Percentiles rank a stretch among this genome's conserved stretches.
phyloP scores from a whole-genome alignment of 2,329 filamentous ascomycete species.

The Aspergillus ustus region DNA sequence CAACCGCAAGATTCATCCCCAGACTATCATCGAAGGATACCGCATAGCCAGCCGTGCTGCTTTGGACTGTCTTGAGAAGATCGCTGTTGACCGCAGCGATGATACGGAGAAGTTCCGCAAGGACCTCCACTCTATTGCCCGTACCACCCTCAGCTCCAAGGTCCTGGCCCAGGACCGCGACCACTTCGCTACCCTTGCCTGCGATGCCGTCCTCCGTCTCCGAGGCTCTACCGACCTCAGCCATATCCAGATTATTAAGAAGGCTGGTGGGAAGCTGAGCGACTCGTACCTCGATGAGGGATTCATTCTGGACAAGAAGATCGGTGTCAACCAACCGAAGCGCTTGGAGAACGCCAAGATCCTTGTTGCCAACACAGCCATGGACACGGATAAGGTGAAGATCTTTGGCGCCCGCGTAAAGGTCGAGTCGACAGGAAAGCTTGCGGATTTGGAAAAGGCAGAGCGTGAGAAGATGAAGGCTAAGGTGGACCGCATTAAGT shows the following conservation, averaged over 20 bases:
- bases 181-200: slow-evolving; percentile 87
- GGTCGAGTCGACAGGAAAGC: slow-evolving; percentile 92
- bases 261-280: slow-evolving; percentile 94
- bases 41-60: slow-evolving; percentile 93
- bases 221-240: slow-evolving; percentile 91
- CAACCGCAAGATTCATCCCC: slow-evolving; percentile 97
- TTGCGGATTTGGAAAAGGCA: slow-evolving; percentile 97
- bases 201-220: slow-evolving; percentile 87
- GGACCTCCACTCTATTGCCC: slow-evolving; percentile 86
- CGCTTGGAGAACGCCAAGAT: slow-evolving; percentile 98
- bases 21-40: slow-evolving; percentile 99
- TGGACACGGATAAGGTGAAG: slow-evolving; percentile 99
- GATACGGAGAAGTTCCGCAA: slow-evolving; percentile 82
- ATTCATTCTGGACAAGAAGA: slow-evolving; percentile 99
- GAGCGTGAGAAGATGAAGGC: slow-evolving; percentile 99
- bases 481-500: slow-evolving; percentile 98
- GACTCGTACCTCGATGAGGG: slow-evolving; percentile 98
- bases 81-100: slow-evolving; percentile 87
- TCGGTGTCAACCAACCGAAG: slow-evolving; percentile 98
- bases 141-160: slow-evolving; percentile 96
- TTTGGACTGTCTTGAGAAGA: slow-evolving; percentile 78
- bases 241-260: slow-evolving; percentile 99
- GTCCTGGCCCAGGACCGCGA: slow-evolving; percentile 91
- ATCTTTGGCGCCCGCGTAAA: slow-evolving; percentile 98
- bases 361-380: slow-evolving; percentile 93